These are phyloP conservation scores for Aureobasidium namibiae DNA, from an alignment of 2,329 filamentous ascomycete species.

Conservation along the genomic window DNA sequence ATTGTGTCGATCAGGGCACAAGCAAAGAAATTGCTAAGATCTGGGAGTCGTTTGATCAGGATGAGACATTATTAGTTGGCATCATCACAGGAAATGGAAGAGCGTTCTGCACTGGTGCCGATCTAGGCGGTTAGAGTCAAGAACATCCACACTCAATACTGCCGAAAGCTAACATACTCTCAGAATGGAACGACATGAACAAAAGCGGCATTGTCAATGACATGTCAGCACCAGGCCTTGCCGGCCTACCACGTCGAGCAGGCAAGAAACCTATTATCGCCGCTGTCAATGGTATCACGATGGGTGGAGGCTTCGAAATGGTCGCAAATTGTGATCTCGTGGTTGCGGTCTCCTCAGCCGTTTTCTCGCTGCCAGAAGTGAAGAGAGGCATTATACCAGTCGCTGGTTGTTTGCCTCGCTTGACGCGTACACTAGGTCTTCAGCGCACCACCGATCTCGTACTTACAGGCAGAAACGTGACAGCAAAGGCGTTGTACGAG, in stretches of 20 bases:
- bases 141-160: background rate
- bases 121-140: slow-evolving; percentile 41
- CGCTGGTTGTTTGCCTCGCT: slow-evolving; percentile 44
- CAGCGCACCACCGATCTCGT: slow-evolving; percentile 44
- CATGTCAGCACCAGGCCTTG: slow-evolving; percentile 39
- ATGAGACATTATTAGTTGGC: slow-evolving; percentile 23
- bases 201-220: slow-evolving; percentile 19
- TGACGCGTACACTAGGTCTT: slow-evolving; percentile 42
- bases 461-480: slow-evolving; percentile 39
- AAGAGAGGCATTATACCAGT: slow-evolving; percentile 47
- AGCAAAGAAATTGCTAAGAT: slow-evolving; percentile 43
- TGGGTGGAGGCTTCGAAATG: slow-evolving; percentile 52
- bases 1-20: slow-evolving; percentile 18
- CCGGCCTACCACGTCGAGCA: slow-evolving; percentile 45
- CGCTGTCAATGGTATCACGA: slow-evolving; percentile 50
- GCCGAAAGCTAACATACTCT: background rate
- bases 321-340: slow-evolving; percentile 49
- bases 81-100: slow-evolving; percentile 46
- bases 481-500: slow-evolving; percentile 37
- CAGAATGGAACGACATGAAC: slow-evolving; percentile 24
- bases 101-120: slow-evolving; percentile 49
- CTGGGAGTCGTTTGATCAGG: slow-evolving; percentile 46
- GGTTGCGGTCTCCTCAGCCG: slow-evolving; percentile 43
- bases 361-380: slow-evolving; percentile 47
- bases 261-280: slow-evolving; percentile 56